Percentiles rank a stretch among this genome's conserved stretches.
Evolutionary conservation across 352 stramenopile genomes (phyloP).

Genomic region (Pythium diclinum): DNA sequence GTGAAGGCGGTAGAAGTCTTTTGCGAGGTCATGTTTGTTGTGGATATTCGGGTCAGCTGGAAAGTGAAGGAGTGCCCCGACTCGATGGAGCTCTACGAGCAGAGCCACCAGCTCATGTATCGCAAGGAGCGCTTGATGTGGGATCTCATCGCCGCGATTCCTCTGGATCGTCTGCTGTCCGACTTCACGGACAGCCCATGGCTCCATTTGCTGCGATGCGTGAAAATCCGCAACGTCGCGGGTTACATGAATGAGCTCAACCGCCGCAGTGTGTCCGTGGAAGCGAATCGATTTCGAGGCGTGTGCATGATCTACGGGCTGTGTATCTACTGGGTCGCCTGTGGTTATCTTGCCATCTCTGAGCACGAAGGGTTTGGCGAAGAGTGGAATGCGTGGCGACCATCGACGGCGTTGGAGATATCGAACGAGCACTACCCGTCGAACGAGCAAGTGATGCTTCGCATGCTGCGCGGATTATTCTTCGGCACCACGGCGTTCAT

Average conservation of each 20-base stretch:
- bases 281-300: constrained; percentile 49
- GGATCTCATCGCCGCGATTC: constrained; percentile 37
- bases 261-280: constrained; percentile 46
- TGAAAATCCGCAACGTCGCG: constrained; percentile 51
- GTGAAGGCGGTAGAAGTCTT: constrained; percentile 27
- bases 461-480: constrained; percentile 27
- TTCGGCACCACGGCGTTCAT: constrained; percentile 29
- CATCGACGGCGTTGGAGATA: constrained; percentile 37
- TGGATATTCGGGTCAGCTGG: constrained; percentile 55
- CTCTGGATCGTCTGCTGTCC: constrained; percentile 39
- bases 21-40: constrained; percentile 42
- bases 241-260: constrained; percentile 60
- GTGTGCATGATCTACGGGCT: constrained; percentile 57
- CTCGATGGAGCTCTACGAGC: constrained; percentile 57
- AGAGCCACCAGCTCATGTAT: constrained; percentile 35
- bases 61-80: constrained; percentile 31
- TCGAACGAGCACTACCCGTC: constrained; percentile 30
- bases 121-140: constrained; percentile 42
- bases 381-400: constrained; percentile 53
- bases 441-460: constrained; percentile 31
- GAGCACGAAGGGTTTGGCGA: constrained; percentile 40
- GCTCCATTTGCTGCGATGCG: constrained; percentile 38
- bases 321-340: constrained; percentile 59
- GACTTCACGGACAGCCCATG: constrained; percentile 33
- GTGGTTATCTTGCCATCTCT: constrained; percentile 44